A percentile compares a stretch with the other conserved stretches of the same genome.
Evolutionary conservation across 2,329 filamentous ascomycete genomes (phyloP).

Genomic region (Zymoseptoria ardabiliae): DNA sequence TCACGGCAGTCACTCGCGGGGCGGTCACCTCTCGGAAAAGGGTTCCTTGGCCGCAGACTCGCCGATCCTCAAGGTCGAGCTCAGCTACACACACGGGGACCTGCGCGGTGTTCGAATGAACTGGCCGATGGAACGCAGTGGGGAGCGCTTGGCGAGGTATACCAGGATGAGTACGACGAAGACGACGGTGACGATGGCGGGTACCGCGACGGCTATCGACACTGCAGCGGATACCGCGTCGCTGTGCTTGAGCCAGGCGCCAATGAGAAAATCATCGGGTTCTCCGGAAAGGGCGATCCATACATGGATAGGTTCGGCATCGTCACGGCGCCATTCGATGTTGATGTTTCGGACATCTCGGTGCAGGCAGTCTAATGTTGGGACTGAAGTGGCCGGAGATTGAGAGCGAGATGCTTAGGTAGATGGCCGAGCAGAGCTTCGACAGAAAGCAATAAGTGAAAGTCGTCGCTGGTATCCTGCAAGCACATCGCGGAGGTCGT

Average conservation of each 20-base stretch:
- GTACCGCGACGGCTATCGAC: not conserved
- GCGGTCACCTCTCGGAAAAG: slow-evolving; percentile 28
- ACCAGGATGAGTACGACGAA: slow-evolving; percentile 7
- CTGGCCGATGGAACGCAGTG: slow-evolving; percentile 25
- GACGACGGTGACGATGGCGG: not conserved
- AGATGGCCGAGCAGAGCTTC: not conserved
- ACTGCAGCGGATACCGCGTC: slow-evolving; percentile 3
- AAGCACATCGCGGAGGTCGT: too few relatives aligned
- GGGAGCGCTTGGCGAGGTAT: slow-evolving; percentile 22
- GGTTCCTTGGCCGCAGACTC: slow-evolving; percentile 24
- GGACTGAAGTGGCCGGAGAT: not conserved
- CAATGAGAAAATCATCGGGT: slow-evolving; percentile 40
- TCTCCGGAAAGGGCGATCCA: slow-evolving; percentile 35
- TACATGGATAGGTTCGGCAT: slow-evolving; percentile 40
- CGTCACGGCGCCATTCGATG: slow-evolving; percentile 36
- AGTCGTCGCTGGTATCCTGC: too few relatives aligned
- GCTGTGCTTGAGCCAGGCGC: slow-evolving; percentile 25
- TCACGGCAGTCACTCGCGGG: slow-evolving; percentile 37
- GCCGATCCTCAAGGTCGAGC: slow-evolving; percentile 28
- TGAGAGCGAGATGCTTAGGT: not conserved
- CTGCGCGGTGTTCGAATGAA: slow-evolving; percentile 28
- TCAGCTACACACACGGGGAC: slow-evolving; percentile 15
- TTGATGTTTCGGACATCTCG: slow-evolving; percentile 32
- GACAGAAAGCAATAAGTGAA: too few relatives aligned
- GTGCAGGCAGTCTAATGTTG: not conserved